phyloP scores from a whole-genome alignment of 2,329 filamentous ascomycete species.

The Tolypocladium pustulatum region DNA sequence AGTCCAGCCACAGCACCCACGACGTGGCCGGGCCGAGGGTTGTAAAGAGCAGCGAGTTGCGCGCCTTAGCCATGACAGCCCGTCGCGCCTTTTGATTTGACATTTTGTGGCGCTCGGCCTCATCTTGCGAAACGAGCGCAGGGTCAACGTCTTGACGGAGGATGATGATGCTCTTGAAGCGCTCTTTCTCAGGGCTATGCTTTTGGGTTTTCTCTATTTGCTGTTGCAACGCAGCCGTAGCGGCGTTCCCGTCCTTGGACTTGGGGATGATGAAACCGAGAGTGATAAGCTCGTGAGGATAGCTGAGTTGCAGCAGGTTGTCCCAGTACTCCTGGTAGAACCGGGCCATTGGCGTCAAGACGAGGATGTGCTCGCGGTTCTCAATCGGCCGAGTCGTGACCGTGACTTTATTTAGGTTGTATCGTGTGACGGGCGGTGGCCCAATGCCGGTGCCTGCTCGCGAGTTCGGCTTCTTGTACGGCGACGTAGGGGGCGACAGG shows the following conservation, averaged over 20 bases:
- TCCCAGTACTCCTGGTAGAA: conserved; percentile 97
- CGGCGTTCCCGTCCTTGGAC: conserved; percentile 81
- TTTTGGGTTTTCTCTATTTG: conserved; percentile 80
- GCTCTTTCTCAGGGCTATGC: conserved; percentile 60
- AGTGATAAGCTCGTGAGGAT: conserved; percentile 90
- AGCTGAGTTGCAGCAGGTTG: conserved; percentile 72
- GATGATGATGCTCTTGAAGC: conserved; percentile 90
- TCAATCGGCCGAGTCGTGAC: conserved; percentile 64
- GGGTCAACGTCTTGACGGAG: conserved; percentile 90
- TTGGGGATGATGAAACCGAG: conserved; percentile 95
- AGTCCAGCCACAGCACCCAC: conserved; percentile 95
- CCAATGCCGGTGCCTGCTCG: conserved; percentile 17
- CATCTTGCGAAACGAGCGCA: conserved; percentile 68
- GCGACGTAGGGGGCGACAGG: conserved; percentile 31
- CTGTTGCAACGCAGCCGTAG: conserved; percentile 71
- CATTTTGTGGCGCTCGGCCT: conserved; percentile 85
- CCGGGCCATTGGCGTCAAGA: conserved; percentile 83
- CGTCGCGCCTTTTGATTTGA: conserved; percentile 78
- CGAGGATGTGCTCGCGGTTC: conserved; percentile 77
- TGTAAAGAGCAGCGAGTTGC: conserved; percentile 91
- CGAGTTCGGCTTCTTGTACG: conserved; percentile 29
- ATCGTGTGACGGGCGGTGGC: conserved; percentile 81
- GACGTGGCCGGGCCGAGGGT: conserved; percentile 83
- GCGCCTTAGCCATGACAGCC: conserved; percentile 83
- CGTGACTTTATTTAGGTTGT: conserved; percentile 92